Percentiles rank a stretch among this genome's conserved stretches.
Conservation (phyloP, 106 monocot species). For the Dioscorea dumetorum region DNA sequence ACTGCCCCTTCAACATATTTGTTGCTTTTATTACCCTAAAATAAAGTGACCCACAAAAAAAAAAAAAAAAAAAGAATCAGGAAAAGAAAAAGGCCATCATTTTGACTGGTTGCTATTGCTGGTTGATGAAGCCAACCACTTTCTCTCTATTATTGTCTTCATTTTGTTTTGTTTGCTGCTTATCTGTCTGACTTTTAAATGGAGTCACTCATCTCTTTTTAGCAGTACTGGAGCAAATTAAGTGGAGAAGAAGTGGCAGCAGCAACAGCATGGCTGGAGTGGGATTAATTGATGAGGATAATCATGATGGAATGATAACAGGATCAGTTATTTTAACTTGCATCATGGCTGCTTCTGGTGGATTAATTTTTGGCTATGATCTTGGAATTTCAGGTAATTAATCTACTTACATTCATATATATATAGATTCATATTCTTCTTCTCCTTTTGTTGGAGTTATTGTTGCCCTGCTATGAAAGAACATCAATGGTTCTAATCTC, state of each 20-base stretch:
- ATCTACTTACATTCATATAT: too few species aligned
- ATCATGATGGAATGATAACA: conserved; percentile 25
- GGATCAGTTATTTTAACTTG: conserved; percentile 34
- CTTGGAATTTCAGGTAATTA: conserved; percentile 39
- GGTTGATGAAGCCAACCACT: neutral
- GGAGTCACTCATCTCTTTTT: neutral
- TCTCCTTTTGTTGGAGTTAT: neutral
- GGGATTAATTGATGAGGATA: neutral
- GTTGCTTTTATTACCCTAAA: too few species aligned
- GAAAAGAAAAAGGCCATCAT: too few species aligned
- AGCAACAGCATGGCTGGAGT: conserved; percentile 16
- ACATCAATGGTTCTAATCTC: too few species aligned
- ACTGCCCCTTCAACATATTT: too few species aligned
- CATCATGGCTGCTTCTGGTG: conserved; percentile 51
- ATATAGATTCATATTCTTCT: neutral
- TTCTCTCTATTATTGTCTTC: neutral
- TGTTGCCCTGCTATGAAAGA: too few species aligned
- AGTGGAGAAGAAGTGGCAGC: neutral
- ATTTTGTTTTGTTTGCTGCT: neutral
- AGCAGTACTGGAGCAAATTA: neutral
- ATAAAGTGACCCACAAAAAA: too few species aligned
- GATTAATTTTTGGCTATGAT: conserved; percentile 56
- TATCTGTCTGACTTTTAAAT: neutral
- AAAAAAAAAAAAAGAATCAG: too few species aligned
- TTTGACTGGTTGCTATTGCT: too few species aligned